Base-by-base conservation (phyloP, 2,329 filamentous ascomycete genomes). In the Colletotrichum filicis region DNA sequence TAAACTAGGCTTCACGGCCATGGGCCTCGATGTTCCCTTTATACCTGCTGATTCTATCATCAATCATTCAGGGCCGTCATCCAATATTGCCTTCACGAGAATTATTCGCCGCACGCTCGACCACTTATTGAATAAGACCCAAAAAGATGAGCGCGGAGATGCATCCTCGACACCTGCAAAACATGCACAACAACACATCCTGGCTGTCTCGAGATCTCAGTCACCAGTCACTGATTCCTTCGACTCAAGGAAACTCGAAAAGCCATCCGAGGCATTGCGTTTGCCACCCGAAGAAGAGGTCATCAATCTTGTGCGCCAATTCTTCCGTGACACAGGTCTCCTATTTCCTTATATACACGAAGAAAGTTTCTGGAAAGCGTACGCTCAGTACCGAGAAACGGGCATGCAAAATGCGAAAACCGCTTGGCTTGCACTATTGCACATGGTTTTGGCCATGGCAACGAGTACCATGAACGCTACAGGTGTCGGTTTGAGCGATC, bases 351-450 rank as follows among this genome's bases (percentile, higher is more conserved):
- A 78, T 4, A 73, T 81, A 0, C 76, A 81, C 22, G 75, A 79
- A 26, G 68, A 73, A 14, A 76, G 63, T 2, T 81, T 81, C 62
- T 68, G 76, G 5, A 75, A 77, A 0, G 75, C 75, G 0, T 81
- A 80, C 26, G 12, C 74, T 1, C 58, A 73, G 3, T 76, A 76
- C 5, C n/a, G 7, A 14, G 26, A 65, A 28, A 68, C 66, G 4
- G 76, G 76, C 0, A 76, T 84, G 52, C 80, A 76, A 0, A 80
- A 78, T 4, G 82, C 84, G 0, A 80, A 86, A 0, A 82, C 83
- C n/a, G 85, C 86, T 0, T 89, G 87, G 87, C 80, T 89, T 0
- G 86, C 85, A 0, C 75, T 88, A 3, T 76, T 89, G 0, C 88
- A 89, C 62, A 85, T 88, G 68, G 82, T 89, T 0, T 78, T 89